Conservation (phyloP, 139 green algal genomes). For the Picochlorum sp. region DNA sequence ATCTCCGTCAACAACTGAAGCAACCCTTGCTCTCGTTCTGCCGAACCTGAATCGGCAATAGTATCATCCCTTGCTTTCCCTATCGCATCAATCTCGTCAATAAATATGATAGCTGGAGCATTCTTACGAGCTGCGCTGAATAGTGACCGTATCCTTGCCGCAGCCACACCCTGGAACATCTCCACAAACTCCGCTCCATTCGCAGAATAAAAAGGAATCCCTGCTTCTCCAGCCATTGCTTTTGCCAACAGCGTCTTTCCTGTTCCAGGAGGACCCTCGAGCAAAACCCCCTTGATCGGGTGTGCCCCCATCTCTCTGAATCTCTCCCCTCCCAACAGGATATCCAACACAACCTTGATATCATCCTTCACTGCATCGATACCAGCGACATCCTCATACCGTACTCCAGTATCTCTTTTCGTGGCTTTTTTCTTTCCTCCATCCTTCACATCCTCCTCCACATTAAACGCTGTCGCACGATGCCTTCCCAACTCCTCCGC, state of each 20-base stretch:
- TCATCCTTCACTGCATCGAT: slow-evolving; percentile 56
- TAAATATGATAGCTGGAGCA: slow-evolving; percentile 94
- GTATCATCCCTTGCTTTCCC: slow-evolving; percentile 53
- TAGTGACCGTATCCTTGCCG: slow-evolving; percentile 75
- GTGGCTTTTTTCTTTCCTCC: slow-evolving; percentile 4
- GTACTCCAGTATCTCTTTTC: slow-evolving; percentile 43
- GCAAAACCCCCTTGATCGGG: slow-evolving; percentile 66
- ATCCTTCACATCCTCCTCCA: slow-evolving; percentile 7
- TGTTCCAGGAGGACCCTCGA: slow-evolving; percentile 93
- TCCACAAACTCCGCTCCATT: slow-evolving; percentile 76
- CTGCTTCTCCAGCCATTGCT: slow-evolving; percentile 66
- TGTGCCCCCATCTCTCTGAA: slow-evolving; percentile 40
- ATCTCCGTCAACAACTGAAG: slow-evolving; percentile 57
- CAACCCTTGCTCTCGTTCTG: slow-evolving; percentile 64
- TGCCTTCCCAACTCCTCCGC: slow-evolving; percentile 39
- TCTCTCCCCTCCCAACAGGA: slow-evolving; percentile 40
- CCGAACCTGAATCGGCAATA: slow-evolving; percentile 38
- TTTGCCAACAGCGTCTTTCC: slow-evolving; percentile 97
- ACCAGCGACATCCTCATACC: slow-evolving; percentile 61
- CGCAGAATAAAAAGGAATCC: slow-evolving; percentile 56
- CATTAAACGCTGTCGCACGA: slow-evolving; percentile 39
- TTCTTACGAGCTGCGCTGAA: slow-evolving; percentile 89
- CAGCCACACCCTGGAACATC: slow-evolving; percentile 67
- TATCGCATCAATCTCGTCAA: slow-evolving; percentile 99
- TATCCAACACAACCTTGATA: slow-evolving; percentile 45